Conservation (phyloP, 139 green algal genomes). For the Asterochloris erici region DNA sequence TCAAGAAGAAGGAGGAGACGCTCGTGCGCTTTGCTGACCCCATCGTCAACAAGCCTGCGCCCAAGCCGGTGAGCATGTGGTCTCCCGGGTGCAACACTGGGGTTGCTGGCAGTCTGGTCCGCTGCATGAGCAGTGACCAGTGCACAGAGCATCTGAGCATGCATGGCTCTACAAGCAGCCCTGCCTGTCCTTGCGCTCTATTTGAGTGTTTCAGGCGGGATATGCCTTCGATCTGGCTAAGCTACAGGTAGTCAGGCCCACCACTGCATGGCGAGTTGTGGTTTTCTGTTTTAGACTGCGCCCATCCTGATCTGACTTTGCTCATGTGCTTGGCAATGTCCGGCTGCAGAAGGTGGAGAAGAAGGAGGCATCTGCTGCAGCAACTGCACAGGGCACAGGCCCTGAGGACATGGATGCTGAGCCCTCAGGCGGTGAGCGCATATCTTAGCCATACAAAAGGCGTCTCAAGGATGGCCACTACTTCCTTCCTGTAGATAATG, state of each 20-base stretch:
- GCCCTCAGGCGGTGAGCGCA: background rate
- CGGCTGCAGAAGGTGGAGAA: conserved; percentile 8
- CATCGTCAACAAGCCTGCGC: conserved; percentile 83
- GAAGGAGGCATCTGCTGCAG: background rate
- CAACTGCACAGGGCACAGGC: background rate
- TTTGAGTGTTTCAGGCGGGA: no score
- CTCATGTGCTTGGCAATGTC: background rate
- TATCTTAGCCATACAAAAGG: background rate
- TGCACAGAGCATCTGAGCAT: no score
- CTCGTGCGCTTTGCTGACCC: conserved; percentile 74
- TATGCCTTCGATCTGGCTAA: no score
- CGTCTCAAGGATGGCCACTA: background rate
- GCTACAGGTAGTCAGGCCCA: no score
- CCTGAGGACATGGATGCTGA: conserved; percentile 17
- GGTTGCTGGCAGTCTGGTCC: no score
- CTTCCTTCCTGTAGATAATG: no score
- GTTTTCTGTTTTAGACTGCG: no score
- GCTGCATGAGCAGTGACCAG: no score
- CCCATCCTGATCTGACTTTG: no score
- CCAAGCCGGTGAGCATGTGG: conserved; percentile 15
- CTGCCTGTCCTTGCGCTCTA: no score
- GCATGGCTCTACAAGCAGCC: no score
- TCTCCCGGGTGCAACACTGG: background rate
- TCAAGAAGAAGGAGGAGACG: conserved; percentile 86
- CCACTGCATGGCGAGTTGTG: no score